Percentiles rank a stretch among this genome's conserved stretches.
These are phyloP conservation scores for Carpinus viminea DNA, from an alignment of 306 rosid genomes.

Conservation along the genomic window DNA sequence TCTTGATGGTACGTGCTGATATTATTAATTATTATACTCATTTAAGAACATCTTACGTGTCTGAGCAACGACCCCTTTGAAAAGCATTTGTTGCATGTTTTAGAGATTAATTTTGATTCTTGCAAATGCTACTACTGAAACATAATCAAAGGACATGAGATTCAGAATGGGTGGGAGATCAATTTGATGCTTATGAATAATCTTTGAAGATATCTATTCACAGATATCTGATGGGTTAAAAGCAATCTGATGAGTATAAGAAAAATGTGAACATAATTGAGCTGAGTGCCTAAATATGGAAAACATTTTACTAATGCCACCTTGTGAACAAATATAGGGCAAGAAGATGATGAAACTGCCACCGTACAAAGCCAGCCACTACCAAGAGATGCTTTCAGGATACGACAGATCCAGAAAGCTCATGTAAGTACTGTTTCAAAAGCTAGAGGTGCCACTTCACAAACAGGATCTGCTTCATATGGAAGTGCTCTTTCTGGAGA, in stretches of 20 bases:
- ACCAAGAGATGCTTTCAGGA: conserved; percentile 85
- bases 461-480: conserved; percentile 86
- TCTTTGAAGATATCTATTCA: not conserved
- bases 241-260: not conserved
- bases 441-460: conserved; percentile 55
- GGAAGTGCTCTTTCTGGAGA: conserved; percentile 96
- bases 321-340: conserved; percentile 41
- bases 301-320: not conserved
- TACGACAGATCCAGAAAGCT: conserved; percentile 84
- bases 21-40: not conserved
- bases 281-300: not conserved
- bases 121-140: not conserved
- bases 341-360: conserved; percentile 75
- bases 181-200: not conserved
- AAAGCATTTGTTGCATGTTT: not conserved
- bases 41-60: conserved; percentile 5
- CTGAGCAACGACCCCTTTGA: not conserved
- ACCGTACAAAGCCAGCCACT: conserved; percentile 86
- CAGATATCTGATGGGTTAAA: not conserved
- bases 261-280: not conserved
- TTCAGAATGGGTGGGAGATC: not conserved
- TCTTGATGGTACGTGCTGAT: conserved; percentile 58
- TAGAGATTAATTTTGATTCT: not conserved
- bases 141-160: not conserved
- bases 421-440: conserved; percentile 17